A percentile compares a stretch with the other conserved stretches of the same genome.
Conservation (phyloP, 2,329 filamentous ascomycete species). For the Rutstroemia sp. region DNA sequence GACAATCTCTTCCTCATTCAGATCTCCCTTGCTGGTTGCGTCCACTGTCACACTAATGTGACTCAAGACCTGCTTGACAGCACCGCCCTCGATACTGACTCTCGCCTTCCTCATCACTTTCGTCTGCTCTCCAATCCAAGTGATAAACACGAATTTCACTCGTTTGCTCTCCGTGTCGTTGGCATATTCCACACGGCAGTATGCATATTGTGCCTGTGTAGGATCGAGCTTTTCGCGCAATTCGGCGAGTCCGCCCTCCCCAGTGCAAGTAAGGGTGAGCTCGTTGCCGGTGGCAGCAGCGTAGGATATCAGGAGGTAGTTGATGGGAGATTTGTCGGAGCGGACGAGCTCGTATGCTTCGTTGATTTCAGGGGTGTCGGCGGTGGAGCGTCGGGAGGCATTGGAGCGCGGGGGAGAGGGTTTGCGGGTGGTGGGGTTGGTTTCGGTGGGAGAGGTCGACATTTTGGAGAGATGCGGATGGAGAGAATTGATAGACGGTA, state of each 20-base stretch:
- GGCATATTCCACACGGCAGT: constrained; percentile 57
- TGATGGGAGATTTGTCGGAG: constrained; percentile 56
- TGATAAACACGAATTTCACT: constrained; percentile 60
- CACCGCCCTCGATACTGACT: constrained; percentile 59
- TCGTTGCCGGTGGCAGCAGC: constrained; percentile 46
- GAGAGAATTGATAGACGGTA: neutral
- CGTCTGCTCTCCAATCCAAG: constrained; percentile 60
- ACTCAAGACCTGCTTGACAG: constrained; percentile 55
- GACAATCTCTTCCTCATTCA: constrained; percentile 56
- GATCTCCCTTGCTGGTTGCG: constrained; percentile 50
- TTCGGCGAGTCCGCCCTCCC: constrained; percentile 52
- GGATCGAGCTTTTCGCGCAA: constrained; percentile 47
- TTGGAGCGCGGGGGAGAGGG: neutral
- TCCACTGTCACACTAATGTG: constrained; percentile 61
- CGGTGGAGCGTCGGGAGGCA: constrained; percentile 42
- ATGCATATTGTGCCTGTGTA: constrained; percentile 24
- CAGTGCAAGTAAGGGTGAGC: constrained; percentile 48
- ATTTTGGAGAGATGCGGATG: neutral
- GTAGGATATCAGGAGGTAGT: constrained; percentile 62
- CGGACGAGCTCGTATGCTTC: constrained; percentile 61
- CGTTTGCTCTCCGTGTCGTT: constrained; percentile 63
- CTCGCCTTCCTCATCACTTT: constrained; percentile 65
- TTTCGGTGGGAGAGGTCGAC: neutral
- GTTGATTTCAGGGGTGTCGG: constrained; percentile 50
- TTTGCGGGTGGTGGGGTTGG: neutral